Evolutionary conservation across 2,329 filamentous ascomycete species (phyloP), one percentile per base, ranked within the genome.

Genomic region (Trichophyton equinum): DNA sequence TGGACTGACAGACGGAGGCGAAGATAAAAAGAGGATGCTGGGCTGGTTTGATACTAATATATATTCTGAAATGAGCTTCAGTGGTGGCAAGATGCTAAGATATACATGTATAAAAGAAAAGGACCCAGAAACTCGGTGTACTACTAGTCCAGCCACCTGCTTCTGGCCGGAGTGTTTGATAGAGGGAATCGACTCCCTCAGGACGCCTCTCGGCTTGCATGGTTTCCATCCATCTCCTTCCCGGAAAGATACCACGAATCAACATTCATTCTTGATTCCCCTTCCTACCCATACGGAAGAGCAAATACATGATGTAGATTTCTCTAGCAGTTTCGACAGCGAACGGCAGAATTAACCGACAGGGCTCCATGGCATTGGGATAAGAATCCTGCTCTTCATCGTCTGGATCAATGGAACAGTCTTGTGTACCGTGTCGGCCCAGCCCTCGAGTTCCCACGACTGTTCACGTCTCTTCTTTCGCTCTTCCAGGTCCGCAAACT

Each of bases 361-460:
- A 3, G 94, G 91, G 64, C 90, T 96, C 94, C 94, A 99, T 7
- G 91, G 88, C 87, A 96, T 91, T 11, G 94, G 90, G 63, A 97
- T 86, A 71, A 99, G 75, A 68, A 99, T 91, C 68, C 89, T 83
- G 71, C 90, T 95, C 82, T 94, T 90, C 94, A 99, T 99, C 62
- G 80, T 85, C 78, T 96, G 91, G 69, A 99, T 99, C 65, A 99
- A 81, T 36, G 94, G 94, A 55, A 99, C 94, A 1, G 94, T 99
- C 82, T 95, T 96, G 80, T 99, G 94, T 42, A 97, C 94, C 25
- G 92, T 96, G 70, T 96, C 89, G 59, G 88, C 90, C 94, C 94
- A 99, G 53, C 94, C 94, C 71, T 96, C 88, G 46, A 95, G 84
- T 65, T 85, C 84, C 94, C 94, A 99, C 74, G 91, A 96, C 81